Percentiles rank a stretch among this genome's conserved stretches.
These are phyloP conservation scores for Helicostylum pulchrum DNA, from an alignment of 192 early-diverging fungal species.

Conservation along the genomic window DNA sequence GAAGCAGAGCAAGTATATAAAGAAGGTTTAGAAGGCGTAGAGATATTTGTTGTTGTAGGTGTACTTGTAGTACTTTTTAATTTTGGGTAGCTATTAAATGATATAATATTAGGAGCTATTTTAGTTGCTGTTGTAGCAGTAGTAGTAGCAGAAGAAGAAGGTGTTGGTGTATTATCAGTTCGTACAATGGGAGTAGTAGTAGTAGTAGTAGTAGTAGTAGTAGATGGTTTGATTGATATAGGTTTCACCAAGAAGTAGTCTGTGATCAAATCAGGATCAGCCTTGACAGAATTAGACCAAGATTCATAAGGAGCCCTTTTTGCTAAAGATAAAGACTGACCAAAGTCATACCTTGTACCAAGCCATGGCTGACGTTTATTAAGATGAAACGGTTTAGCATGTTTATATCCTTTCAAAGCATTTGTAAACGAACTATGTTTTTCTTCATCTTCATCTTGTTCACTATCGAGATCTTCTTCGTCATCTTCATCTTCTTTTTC, in stretches of 20 bases:
- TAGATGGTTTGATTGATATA: neutral
- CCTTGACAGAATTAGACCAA: neutral
- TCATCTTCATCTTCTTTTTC: constrained; percentile 7
- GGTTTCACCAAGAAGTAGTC: constrained; percentile 6
- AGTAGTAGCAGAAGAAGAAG: too few relatives aligned
- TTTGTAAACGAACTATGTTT: constrained; percentile 12
- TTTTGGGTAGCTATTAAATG: too few relatives aligned
- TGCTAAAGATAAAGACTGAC: constrained; percentile 14
- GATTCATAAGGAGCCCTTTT: neutral
- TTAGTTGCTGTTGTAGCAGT: too few relatives aligned
- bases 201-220: neutral
- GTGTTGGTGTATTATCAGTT: too few relatives aligned
- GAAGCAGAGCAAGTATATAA: neutral
- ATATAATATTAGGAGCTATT: too few relatives aligned
- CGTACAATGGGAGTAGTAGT: too few relatives aligned
- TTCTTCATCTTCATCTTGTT: constrained; percentile 4
- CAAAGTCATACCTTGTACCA: constrained; percentile 15
- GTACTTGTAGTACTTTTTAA: too few relatives aligned
- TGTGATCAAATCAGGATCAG: neutral
- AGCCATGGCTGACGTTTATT: constrained; percentile 8
- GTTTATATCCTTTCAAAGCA: constrained; percentile 7
- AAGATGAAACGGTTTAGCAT: constrained; percentile 1
- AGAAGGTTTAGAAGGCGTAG: too few relatives aligned
- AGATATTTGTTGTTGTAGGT: too few relatives aligned
- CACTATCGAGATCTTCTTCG: neutral